phyloP scores from a whole-genome alignment of 257 asterid genomes.

The Solanum sparsipilum region DNA sequence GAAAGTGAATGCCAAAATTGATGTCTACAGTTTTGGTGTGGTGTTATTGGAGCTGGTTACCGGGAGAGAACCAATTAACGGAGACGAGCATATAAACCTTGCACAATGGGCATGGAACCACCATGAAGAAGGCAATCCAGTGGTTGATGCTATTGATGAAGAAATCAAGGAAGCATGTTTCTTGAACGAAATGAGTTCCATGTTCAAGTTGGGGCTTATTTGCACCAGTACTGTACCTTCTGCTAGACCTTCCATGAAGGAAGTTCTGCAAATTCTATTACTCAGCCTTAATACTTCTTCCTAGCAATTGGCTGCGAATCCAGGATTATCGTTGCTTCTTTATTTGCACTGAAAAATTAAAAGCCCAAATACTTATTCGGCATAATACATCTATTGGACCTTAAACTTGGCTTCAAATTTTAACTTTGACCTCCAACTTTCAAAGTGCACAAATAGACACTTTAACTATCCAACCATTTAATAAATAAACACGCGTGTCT shows the following conservation, averaged over 20 bases:
- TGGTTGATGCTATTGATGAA: constrained; percentile 8
- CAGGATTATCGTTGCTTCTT: too few relatives aligned
- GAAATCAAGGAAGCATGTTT: constrained; percentile 30
- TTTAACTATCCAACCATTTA: too few relatives aligned
- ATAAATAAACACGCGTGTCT: too few relatives aligned
- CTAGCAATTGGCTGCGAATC: too few relatives aligned
- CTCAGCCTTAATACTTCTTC: too few relatives aligned
- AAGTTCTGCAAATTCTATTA: constrained; percentile 11
- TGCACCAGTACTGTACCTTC: constrained; percentile 53
- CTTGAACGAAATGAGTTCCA: constrained; percentile 35
- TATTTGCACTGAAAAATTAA: too few relatives aligned
- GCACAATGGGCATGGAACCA: constrained; percentile 65
- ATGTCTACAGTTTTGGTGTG: constrained; percentile 31
- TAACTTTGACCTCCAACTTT: too few relatives aligned
- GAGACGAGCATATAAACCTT: constrained; percentile 55
- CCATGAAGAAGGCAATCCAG: constrained; percentile 31
- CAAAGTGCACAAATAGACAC: too few relatives aligned
- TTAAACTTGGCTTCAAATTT: too few relatives aligned
- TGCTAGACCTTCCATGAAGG: constrained; percentile 66
- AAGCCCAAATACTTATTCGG: too few relatives aligned
- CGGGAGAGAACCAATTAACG: constrained; percentile 26
- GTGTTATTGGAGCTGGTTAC: constrained; percentile 22
- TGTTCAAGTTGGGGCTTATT: constrained; percentile 53
- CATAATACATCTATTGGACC: too few relatives aligned
- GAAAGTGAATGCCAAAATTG: constrained; percentile 24